Percentiles rank a stretch among this genome's conserved stretches.
phyloP scores from a whole-genome alignment of 83 land plant genomes.

The Picea abies region DNA sequence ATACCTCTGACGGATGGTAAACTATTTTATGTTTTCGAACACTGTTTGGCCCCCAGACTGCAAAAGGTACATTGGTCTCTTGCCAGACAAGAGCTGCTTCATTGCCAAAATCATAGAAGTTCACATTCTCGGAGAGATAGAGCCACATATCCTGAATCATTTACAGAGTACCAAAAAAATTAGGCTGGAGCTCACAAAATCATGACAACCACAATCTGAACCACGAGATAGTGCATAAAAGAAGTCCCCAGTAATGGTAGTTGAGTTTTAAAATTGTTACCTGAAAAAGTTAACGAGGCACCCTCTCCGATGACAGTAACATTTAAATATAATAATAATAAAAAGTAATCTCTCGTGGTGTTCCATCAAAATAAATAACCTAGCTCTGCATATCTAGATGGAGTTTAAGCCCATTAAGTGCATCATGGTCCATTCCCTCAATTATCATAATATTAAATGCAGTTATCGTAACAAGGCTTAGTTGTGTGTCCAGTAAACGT shows the following conservation, averaged over 20 bases:
- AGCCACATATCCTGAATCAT: slow-evolving; percentile 90
- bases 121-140: slow-evolving; percentile 76
- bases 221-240: neutral
- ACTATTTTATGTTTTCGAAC: slow-evolving; percentile 51
- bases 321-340: neutral
- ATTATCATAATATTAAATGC: neutral
- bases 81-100: slow-evolving; percentile 92
- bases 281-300: neutral
- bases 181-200: neutral
- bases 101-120: slow-evolving; percentile 79
- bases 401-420: neutral
- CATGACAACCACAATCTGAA: neutral
- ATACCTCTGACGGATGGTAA: slow-evolving; percentile 90
- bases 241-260: neutral
- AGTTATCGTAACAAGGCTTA: neutral
- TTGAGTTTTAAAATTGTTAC: neutral
- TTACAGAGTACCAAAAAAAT: neutral
- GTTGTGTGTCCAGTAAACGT: neutral
- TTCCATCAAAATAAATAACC: neutral
- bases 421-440: neutral
- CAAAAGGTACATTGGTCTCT: slow-evolving; percentile 93
- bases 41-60: slow-evolving; percentile 83
- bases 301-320: neutral
- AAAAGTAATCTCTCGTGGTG: neutral
- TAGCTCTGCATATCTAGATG: neutral